A percentile compares a stretch with the other conserved stretches of the same genome.
Conservation (phyloP, 495 filamentous ascomycete genomes). For the Podospora pseudopauciseta region DNA sequence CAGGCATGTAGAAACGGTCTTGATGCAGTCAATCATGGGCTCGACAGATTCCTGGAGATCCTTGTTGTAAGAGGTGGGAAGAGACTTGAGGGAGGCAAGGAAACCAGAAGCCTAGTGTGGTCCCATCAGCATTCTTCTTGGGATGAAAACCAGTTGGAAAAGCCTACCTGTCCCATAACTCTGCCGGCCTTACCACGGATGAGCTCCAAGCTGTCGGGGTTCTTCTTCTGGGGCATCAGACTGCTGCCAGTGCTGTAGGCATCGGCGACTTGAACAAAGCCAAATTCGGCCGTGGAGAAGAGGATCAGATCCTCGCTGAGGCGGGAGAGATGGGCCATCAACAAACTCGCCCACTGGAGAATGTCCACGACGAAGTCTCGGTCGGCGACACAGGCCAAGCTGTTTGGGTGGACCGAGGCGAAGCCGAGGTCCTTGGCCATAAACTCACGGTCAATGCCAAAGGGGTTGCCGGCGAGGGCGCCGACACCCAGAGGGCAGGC, state of each 20-base stretch:
- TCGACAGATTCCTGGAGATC: conserved; percentile 89
- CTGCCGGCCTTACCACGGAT: conserved; percentile 83
- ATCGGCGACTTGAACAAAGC: conserved; percentile 78
- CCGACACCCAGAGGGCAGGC: conserved; percentile 76
- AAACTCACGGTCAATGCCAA: conserved; percentile 80
- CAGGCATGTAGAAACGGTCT: conserved; percentile 79
- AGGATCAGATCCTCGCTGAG: conserved; percentile 90
- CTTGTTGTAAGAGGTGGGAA: conserved; percentile 93
- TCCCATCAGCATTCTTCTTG: not conserved
- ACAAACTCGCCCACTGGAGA: conserved; percentile 80
- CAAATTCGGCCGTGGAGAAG: conserved; percentile 78
- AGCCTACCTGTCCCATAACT: conserved; percentile 76
- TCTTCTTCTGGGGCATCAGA: conserved; percentile 88
- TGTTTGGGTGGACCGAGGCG: conserved; percentile 75
- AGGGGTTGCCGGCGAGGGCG: conserved; percentile 88
- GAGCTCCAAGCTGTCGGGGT: conserved; percentile 79
- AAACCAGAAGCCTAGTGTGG: conserved; percentile 53
- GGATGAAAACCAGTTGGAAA: not conserved
- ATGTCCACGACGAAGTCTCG: conserved; percentile 88
- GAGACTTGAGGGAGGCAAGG: conserved; percentile 81
- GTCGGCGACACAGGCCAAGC: conserved; percentile 76
- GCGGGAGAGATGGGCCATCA: conserved; percentile 83
- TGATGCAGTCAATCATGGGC: conserved; percentile 81
- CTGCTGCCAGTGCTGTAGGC: conserved; percentile 81
- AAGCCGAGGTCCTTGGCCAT: conserved; percentile 91